phyloP scores from a whole-genome alignment of 306 rosid species.

The Lupinus albus region DNA sequence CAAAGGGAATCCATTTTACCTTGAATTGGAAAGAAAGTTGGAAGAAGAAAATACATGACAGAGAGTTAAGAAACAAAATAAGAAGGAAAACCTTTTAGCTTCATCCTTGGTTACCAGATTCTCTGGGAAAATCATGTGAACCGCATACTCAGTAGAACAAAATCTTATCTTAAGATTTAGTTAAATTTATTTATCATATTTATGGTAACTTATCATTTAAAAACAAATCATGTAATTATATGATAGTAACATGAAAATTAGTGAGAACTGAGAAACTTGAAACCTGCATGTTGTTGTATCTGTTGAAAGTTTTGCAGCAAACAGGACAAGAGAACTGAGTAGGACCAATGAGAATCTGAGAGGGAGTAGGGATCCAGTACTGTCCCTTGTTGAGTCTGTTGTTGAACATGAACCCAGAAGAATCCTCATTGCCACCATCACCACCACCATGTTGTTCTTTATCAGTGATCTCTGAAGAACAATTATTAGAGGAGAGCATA shows the following conservation, averaged over 20 bases:
- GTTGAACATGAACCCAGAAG: conserved; percentile 48
- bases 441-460: conserved; percentile 42
- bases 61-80: not conserved
- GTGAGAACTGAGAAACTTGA: too few relatives aligned
- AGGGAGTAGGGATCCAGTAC: conserved; percentile 98
- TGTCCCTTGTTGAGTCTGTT: conserved; percentile 81
- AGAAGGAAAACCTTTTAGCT: not conserved
- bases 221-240: too few relatives aligned
- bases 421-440: conserved; percentile 44
- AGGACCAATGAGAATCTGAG: conserved; percentile 99
- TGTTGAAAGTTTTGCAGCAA: conserved; percentile 94
- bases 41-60: not conserved
- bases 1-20: conserved; percentile 18
- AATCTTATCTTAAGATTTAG: too few relatives aligned
- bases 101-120: not conserved
- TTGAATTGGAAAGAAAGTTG: conserved; percentile 14
- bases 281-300: conserved; percentile 99
- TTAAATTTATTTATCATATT: too few relatives aligned
- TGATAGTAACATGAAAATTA: not conserved
- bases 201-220: not conserved
- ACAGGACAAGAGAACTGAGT: conserved; percentile 98
- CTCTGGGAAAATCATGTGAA: not conserved
- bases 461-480: conserved; percentile 55
- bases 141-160: not conserved
- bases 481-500: conserved; percentile 49